phyloP scores from a whole-genome alignment of 169 alveolate species.

The Cryptosporidium meleagridis region DNA sequence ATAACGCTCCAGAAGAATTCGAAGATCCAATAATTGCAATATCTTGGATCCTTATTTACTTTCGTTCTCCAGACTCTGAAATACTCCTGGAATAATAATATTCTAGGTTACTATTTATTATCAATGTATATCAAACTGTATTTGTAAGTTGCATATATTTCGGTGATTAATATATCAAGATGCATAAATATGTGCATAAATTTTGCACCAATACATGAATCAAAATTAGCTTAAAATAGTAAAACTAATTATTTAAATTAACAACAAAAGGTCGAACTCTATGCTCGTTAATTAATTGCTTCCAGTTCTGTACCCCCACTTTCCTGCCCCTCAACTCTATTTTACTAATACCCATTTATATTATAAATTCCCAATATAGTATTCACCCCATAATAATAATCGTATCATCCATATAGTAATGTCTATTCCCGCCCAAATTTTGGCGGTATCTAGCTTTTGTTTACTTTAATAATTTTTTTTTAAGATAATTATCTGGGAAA shows the following conservation, averaged over 20 bases:
- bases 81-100: not conserved
- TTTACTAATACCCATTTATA: not conserved
- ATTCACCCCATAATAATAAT: not conserved
- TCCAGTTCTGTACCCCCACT: not conserved
- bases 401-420: not conserved
- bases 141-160: not conserved
- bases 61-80: not conserved
- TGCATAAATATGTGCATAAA: not conserved
- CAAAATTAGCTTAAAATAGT: not conserved
- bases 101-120: slow-evolving; percentile 2
- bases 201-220: not conserved
- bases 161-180: not conserved
- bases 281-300: not conserved
- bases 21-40: not conserved
- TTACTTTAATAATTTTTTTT: not conserved
- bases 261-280: not conserved
- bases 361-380: not conserved
- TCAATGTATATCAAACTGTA: not conserved
- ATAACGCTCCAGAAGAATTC: not conserved
- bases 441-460: slow-evolving; percentile 62
- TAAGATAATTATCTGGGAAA: not conserved
- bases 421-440: slow-evolving; percentile 51
- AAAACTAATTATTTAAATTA: not conserved
- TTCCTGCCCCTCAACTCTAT: not conserved
- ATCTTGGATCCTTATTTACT: slow-evolving; percentile 5